Conservation (phyloP, 1,139 yeast species). For the Yamadazyma dendronema region DNA sequence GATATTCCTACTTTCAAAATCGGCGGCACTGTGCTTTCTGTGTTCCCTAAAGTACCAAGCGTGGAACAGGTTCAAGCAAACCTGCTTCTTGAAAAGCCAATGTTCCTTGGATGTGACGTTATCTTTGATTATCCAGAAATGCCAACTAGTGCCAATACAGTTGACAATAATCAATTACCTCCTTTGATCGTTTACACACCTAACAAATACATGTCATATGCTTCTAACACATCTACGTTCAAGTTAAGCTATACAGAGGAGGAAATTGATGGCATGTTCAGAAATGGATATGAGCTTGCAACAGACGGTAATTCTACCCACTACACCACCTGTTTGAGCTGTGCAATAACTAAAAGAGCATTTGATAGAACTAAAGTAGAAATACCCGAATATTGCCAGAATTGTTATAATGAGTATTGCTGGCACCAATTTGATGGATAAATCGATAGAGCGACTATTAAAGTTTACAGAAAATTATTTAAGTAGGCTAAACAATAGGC, state of each 20-base stretch:
- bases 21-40: neutral
- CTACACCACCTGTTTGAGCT: constrained; percentile 54
- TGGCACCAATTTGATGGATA: constrained; percentile 11
- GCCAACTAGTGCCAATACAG: constrained; percentile 1
- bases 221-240: constrained; percentile 61
- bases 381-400: constrained; percentile 19
- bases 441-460: neutral
- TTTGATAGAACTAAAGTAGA: constrained; percentile 40
- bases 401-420: constrained; percentile 23
- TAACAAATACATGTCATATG: constrained; percentile 39
- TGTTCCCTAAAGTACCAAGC: constrained; percentile 9
- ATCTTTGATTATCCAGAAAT: constrained; percentile 26
- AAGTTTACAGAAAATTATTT: too few species aligned
- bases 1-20: constrained; percentile 19
- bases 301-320: constrained; percentile 43
- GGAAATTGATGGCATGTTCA: constrained; percentile 46
- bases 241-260: constrained; percentile 45
- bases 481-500: too few species aligned
- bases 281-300: constrained; percentile 53
- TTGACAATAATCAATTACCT: constrained; percentile 29
- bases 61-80: neutral
- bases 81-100: constrained; percentile 25
- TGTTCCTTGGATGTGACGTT: constrained; percentile 58
- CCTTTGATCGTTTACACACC: constrained; percentile 57
- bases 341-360: constrained; percentile 57